phyloP scores from a whole-genome alignment of 2,329 filamentous ascomycete genomes.

The Beauveria varroae region DNA sequence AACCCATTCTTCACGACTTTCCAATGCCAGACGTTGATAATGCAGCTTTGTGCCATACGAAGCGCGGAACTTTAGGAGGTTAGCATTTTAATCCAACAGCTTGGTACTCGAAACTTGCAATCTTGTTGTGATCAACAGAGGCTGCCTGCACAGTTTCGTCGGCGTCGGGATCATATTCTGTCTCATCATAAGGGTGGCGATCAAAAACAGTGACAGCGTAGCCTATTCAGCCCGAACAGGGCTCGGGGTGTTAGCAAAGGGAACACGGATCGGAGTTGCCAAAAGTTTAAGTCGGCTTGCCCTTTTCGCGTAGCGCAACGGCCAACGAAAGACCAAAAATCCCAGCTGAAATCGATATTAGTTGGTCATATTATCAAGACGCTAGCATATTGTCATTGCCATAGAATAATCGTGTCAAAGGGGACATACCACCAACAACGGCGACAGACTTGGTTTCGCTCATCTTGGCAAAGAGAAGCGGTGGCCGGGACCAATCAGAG shows the following conservation, averaged over 20 bases:
- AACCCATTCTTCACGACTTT: slow-evolving; percentile 19
- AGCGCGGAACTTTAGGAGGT: slow-evolving; percentile 16
- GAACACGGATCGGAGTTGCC: not conserved
- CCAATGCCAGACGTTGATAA: slow-evolving; percentile 19
- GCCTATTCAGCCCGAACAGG: not conserved
- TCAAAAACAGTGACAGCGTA: slow-evolving; percentile 18
- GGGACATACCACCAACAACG: slow-evolving; percentile 12
- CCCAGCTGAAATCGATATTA: slow-evolving; percentile 15
- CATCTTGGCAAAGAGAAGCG: not conserved
- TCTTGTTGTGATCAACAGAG: slow-evolving; percentile 21
- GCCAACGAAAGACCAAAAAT: slow-evolving; percentile 20
- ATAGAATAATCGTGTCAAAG: not conserved
- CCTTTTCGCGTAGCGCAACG: slow-evolving; percentile 16
- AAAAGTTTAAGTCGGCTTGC: slow-evolving; percentile 10
- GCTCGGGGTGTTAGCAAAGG: not conserved
- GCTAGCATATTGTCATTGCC: not conserved
- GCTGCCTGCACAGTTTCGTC: slow-evolving; percentile 16
- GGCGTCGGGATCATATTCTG: slow-evolving; percentile 15
- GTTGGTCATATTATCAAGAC: not conserved
- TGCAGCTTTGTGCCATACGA: slow-evolving; percentile 19
- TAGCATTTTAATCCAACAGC: not conserved
- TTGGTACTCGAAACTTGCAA: slow-evolving; percentile 11
- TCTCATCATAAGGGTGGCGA: slow-evolving; percentile 16
- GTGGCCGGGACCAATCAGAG: not conserved
- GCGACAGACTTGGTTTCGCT: slow-evolving; percentile 11